Percentiles rank a stretch among this genome's conserved stretches.
Conservation (phyloP, 2,329 filamentous ascomycete genomes). For the Delphinella strobiligena region DNA sequence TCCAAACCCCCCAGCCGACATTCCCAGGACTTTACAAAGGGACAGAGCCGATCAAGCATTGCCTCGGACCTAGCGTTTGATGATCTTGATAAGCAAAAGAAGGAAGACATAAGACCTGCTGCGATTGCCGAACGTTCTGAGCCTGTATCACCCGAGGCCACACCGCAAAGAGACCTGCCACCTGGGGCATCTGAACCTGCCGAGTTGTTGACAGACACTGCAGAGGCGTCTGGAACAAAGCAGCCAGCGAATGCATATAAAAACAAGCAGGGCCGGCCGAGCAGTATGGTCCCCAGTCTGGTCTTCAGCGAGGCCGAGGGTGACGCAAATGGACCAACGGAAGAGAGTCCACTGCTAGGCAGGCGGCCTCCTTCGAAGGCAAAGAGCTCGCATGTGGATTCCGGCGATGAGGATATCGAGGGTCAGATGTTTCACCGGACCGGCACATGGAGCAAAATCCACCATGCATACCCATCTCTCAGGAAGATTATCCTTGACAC, state of each 20-base stretch:
- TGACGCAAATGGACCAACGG: conserved; percentile 11
- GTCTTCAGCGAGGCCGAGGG: conserved; percentile 16
- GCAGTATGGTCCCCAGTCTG: conserved; percentile 15
- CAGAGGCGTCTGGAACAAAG: not conserved
- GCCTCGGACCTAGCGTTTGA: conserved; percentile 4
- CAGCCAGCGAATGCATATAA: not conserved
- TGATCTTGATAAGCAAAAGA: conserved; percentile 8
- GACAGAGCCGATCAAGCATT: conserved; percentile 3
- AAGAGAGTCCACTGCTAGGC: conserved; percentile 25
- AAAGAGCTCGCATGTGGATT: conserved; percentile 2
- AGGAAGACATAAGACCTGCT: conserved; percentile 10
- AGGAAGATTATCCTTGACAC: conserved; percentile 8
- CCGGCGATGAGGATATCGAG: conserved; percentile 14
- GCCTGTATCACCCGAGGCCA: conserved; percentile 18
- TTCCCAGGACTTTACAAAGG: conserved; percentile 11
- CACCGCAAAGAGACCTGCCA: not conserved
- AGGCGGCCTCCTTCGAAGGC: conserved; percentile 13
- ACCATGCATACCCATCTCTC: conserved; percentile 18
- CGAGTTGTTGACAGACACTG: conserved; percentile 3
- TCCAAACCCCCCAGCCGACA: conserved; percentile 9
- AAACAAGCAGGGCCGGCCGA: conserved; percentile 1
- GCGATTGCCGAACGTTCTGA: conserved; percentile 23
- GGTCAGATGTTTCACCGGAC: conserved; percentile 9
- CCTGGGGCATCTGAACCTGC: conserved; percentile 4
- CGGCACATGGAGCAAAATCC: conserved; percentile 18